Conservation (phyloP, 306 rosid genomes). For the Casuarina glauca region DNA sequence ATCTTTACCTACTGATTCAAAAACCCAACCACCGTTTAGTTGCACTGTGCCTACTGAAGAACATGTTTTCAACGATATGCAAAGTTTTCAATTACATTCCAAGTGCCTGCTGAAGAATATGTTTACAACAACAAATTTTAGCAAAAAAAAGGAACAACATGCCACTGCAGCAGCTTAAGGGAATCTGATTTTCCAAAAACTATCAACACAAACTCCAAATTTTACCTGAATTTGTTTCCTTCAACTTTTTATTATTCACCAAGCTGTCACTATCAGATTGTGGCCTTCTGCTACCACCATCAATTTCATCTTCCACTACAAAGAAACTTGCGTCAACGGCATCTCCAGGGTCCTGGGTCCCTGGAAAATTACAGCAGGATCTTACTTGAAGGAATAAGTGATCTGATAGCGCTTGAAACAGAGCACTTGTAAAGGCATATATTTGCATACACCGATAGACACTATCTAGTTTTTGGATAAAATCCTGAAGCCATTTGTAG, state of each 20-base stretch:
- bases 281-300: constrained; percentile 18
- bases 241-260: constrained; percentile 53
- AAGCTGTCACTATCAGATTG: constrained; percentile 34
- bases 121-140: neutral
- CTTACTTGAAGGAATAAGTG: neutral
- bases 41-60: neutral
- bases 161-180: neutral
- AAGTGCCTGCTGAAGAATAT: neutral
- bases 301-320: constrained; percentile 27
- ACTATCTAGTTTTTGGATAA: neutral
- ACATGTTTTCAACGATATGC: neutral
- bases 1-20: constrained; percentile 18
- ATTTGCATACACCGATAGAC: neutral
- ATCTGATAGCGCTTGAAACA: neutral
- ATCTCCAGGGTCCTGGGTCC: constrained; percentile 43
- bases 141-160: neutral
- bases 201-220: neutral
- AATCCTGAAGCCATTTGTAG: neutral
- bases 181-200: neutral
- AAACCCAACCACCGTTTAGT: neutral
- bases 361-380: constrained; percentile 35
- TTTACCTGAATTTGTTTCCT: constrained; percentile 45
- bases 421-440: neutral
- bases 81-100: neutral
- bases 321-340: constrained; percentile 27